Base-by-base conservation (phyloP, 495 filamentous ascomycete species). In the Penicillium soppii region DNA sequence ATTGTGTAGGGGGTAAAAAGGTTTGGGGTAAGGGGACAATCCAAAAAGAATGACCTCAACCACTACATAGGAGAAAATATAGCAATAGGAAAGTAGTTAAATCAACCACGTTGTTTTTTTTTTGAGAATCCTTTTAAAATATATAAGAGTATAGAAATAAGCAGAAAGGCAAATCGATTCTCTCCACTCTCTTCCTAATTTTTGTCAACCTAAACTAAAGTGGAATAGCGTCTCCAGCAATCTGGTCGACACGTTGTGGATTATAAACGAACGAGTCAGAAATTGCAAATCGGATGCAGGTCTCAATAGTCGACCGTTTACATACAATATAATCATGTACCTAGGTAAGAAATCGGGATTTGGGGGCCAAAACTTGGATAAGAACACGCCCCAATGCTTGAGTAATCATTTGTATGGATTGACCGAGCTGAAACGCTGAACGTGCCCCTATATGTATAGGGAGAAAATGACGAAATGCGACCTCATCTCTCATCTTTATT, bases 131-230 rank as follows among this genome's bases (percentile, higher is more conserved):
- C n/a, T 32, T 32, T 27, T 27, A 27, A 27, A 30, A 7, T 22
- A 15, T 46, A 25, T 13, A n/a, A 33, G 16, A 16, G 19, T 22
- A 25, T 36, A 3, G 19, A 37, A 15, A 47, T 36, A 47, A 47
- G 3, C n/a, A 4, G 7, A 9, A 20, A 46, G 29, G 1, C 9
- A 7, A 15, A 43, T 26, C 36, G 7, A 43, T 20, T 26, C 20
- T n/a, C 32, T 26, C 44, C 21, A 10, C 44, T 16, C 41, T 21
- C 13, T 20, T n/a, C 9, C 44, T 22, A 23, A 27, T 19, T 26
- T 43, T 52, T 20, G 26, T 25, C 33, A 33, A 53, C 22, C 35
- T 39, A 49, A 29, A 15, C 47, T 9, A 32, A 26, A 32, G 10
- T 1, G 26, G 37, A 25, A 40, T 49, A 40, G 36, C 19, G 25